Conservation (phyloP, 1,284 basidiomycete species). For the Puccinia hordei region DNA sequence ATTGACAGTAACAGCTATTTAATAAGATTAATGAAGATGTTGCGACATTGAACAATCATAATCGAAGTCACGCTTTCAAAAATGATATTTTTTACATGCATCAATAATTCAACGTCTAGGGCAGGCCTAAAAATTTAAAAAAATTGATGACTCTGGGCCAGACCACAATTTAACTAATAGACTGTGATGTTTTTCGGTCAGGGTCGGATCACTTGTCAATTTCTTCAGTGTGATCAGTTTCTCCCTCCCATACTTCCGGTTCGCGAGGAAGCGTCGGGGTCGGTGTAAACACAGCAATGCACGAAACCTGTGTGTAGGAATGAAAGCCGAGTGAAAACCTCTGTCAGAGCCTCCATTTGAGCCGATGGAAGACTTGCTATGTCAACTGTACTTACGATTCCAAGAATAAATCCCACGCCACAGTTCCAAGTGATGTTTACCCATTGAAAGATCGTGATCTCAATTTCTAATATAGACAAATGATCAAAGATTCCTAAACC, state of each 20-base stretch:
- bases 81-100: not conserved
- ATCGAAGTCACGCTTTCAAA: no score
- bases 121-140: not conserved
- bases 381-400: conserved; percentile 4
- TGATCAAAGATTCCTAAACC: not conserved
- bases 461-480: not conserved
- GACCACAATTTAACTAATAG: not conserved
- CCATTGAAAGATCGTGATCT: not conserved
- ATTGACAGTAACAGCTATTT: no score
- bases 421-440: conserved; percentile 27
- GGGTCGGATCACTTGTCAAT: not conserved
- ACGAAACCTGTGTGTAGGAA: not conserved
- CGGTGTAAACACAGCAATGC: conserved; percentile 12
- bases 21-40: no score
- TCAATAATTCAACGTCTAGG: not conserved
- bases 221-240: not conserved
- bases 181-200: no score
- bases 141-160: not conserved
- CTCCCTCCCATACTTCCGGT: not conserved
- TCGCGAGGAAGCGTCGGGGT: conserved; percentile 29
- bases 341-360: not conserved
- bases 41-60: no score
- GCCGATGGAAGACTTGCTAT: not conserved
- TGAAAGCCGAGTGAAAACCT: not conserved
- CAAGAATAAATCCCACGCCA: conserved; percentile 17